phyloP scores from a whole-genome alignment of 192 early-diverging fungal species.

The Dissophora globulifera region DNA sequence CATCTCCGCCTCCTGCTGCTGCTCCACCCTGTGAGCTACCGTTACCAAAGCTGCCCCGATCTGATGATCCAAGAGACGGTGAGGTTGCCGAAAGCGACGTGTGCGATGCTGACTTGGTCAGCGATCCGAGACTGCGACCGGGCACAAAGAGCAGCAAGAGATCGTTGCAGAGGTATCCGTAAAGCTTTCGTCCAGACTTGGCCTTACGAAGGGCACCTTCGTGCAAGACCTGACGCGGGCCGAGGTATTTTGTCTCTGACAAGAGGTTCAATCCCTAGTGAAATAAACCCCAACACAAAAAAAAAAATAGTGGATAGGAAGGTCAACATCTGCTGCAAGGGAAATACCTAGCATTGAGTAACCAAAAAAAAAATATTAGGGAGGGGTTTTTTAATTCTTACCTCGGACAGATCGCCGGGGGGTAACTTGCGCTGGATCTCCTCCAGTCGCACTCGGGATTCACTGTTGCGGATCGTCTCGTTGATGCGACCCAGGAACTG shows the following conservation, averaged over 20 bases:
- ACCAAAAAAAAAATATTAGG: too few species aligned
- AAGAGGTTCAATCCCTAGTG: constrained; percentile 64
- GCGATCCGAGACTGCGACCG: constrained; percentile 1
- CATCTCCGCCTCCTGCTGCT: too few species aligned
- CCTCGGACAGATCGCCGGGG: constrained; percentile 60
- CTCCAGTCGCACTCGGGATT: constrained; percentile 64
- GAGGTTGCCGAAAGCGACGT: neutral
- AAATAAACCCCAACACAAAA: neutral
- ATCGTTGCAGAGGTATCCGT: constrained; percentile 80
- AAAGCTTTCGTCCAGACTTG: constrained; percentile 82
- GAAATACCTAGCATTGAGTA: too few species aligned
- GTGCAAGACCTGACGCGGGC: constrained; percentile 70
- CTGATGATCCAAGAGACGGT: neutral
- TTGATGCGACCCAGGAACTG: constrained; percentile 82
- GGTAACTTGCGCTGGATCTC: constrained; percentile 70
- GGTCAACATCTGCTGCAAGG: too few species aligned
- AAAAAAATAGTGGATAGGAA: neutral
- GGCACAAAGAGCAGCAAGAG: constrained; percentile 67
- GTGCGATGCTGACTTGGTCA: constrained; percentile 8
- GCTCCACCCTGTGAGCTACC: too few species aligned
- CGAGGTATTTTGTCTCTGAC: constrained; percentile 65
- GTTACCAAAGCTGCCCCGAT: constrained; percentile 4
- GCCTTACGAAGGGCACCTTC: constrained; percentile 78
- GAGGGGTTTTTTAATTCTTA: too few species aligned
- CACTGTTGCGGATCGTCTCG: constrained; percentile 78